These are phyloP conservation scores for Diutina neorugosa DNA, from an alignment of 1,139 yeast species.

Conservation along the genomic window DNA sequence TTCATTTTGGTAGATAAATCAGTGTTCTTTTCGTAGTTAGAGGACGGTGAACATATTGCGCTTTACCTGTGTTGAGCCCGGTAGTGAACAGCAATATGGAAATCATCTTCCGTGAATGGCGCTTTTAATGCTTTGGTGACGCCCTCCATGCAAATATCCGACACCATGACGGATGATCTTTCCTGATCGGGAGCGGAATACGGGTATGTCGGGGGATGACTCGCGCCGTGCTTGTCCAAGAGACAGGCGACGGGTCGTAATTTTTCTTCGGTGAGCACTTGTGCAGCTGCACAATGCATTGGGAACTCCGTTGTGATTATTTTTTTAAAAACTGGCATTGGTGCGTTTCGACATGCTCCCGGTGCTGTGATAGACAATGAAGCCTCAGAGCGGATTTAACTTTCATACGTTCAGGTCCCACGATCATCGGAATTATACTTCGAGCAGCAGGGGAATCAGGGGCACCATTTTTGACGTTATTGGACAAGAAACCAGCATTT, in stretches of 20 bases:
- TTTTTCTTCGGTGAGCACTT: not conserved
- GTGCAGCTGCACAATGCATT: not conserved
- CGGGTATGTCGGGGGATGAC: not conserved
- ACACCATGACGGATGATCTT: not conserved
- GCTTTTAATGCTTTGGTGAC: not conserved
- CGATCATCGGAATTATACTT: not conserved
- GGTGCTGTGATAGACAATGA: not conserved
- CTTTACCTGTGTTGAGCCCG: not conserved
- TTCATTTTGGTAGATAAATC: no score
- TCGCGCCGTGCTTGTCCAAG: not conserved
- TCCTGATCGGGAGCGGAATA: not conserved
- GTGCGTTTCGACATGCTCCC: not conserved
- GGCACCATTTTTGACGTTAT: not conserved
- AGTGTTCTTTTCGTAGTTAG: no score
- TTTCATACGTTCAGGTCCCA: not conserved
- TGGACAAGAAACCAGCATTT: not conserved
- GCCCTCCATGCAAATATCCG: not conserved
- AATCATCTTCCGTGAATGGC: not conserved
- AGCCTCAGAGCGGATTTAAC: not conserved
- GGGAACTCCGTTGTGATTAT: not conserved
- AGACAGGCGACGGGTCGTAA: not conserved
- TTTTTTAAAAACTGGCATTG: not conserved
- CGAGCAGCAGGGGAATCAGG: not conserved
- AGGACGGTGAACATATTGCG: not conserved
- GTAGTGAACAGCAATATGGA: not conserved